A percentile compares a stretch with the other conserved stretches of the same genome.
phyloP scores from a whole-genome alignment of 108 stramenopile species.

The Seminavis robusta region DNA sequence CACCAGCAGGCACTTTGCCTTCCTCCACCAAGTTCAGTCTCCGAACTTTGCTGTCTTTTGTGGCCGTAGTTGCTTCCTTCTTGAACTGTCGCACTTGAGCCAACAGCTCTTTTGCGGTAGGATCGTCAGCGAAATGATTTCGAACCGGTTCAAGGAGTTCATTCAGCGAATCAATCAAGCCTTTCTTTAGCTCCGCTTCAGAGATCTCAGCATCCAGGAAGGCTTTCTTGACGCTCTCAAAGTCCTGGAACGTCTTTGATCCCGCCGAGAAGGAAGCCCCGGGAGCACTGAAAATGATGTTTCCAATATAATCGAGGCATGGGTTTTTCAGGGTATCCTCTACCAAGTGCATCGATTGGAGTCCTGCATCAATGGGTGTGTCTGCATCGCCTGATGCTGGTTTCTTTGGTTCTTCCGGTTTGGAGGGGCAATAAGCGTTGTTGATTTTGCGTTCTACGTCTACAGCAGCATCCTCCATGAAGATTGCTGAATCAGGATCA shows the following conservation, averaged over 20 bases:
- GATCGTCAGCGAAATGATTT: slow-evolving; percentile 87
- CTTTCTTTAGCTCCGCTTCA: slow-evolving; percentile 69
- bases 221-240: slow-evolving; percentile 69
- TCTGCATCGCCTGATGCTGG: slow-evolving; percentile 1
- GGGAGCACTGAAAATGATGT: slow-evolving; percentile 92
- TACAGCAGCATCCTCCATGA: slow-evolving; percentile 96
- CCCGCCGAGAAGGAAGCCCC: slow-evolving; percentile 60
- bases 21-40: slow-evolving; percentile 65
- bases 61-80: slow-evolving; percentile 32
- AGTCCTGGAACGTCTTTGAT: slow-evolving; percentile 67
- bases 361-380: slow-evolving; percentile 47
- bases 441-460: slow-evolving; percentile 93
- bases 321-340: slow-evolving; percentile 90
- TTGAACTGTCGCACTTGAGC: slow-evolving; percentile 89
- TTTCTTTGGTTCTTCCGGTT: slow-evolving; percentile 24
- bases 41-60: slow-evolving; percentile 40
- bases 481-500: slow-evolving; percentile 98
- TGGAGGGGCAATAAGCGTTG: slow-evolving; percentile 88
- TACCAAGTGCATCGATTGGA: slow-evolving; percentile 82
- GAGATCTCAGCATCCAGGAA: slow-evolving; percentile 79
- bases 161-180: slow-evolving; percentile 88
- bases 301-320: slow-evolving; percentile 92
- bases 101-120: slow-evolving; percentile 85
- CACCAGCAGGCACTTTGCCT: slow-evolving; percentile 49
- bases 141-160: slow-evolving; percentile 94